These are phyloP conservation scores for Torulaspora delbrueckii DNA, from an alignment of 805 yeast species.

Conservation along the genomic window DNA sequence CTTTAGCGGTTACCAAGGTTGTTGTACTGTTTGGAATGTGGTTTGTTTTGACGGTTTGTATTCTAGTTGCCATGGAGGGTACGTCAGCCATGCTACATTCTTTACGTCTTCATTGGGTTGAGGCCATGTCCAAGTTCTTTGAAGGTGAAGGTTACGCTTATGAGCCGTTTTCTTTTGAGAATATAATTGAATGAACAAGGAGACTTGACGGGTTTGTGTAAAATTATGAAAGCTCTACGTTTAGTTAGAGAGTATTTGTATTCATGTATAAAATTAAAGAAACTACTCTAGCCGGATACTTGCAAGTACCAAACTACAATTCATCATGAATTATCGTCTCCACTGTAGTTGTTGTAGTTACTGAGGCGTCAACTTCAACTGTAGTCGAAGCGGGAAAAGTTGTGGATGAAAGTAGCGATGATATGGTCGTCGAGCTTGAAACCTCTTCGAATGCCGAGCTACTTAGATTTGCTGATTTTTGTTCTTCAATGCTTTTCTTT, in stretches of 20 bases:
- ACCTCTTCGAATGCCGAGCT: neutral
- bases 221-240: neutral
- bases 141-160: conserved; percentile 94
- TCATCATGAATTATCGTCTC: conserved; percentile 17
- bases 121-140: conserved; percentile 96
- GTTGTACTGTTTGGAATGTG: conserved; percentile 88
- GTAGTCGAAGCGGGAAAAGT: neutral
- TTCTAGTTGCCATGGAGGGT: conserved; percentile 95
- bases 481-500: conserved; percentile 11
- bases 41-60: conserved; percentile 87
- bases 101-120: conserved; percentile 98
- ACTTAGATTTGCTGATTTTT: conserved; percentile 6
- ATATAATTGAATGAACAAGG: conserved; percentile 8
- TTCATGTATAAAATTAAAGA: neutral
- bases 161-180: conserved; percentile 73
- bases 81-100: conserved; percentile 99
- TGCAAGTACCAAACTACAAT: conserved; percentile 9
- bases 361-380: neutral
- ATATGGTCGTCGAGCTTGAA: neutral
- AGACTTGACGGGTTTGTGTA: neutral
- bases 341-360: neutral
- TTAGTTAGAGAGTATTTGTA: conserved; percentile 1
- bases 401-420: neutral
- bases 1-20: conserved; percentile 65
- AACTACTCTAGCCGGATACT: neutral